Percentiles rank a stretch among this genome's conserved stretches.
Evolutionary conservation across 148 eudicot genomes (phyloP).

Genomic region (Cornus kousa): DNA sequence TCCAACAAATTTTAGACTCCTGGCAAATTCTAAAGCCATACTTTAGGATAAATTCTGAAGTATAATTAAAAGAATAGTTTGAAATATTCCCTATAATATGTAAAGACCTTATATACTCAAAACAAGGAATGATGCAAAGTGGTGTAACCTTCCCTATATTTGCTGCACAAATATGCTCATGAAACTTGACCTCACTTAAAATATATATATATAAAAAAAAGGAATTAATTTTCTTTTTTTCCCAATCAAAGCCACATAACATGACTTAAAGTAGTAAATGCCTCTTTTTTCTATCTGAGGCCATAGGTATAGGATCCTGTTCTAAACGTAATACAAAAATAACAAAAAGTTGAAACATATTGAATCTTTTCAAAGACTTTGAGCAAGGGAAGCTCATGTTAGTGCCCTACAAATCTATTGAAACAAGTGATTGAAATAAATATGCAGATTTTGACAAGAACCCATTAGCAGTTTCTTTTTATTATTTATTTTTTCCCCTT

Average conservation of each 20-base stretch:
- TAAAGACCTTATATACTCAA: background rate
- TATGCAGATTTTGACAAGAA: slow-evolving; percentile 28
- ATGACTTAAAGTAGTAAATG: slow-evolving; percentile 23
- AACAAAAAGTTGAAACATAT: slow-evolving; percentile 25
- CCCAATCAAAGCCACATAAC: slow-evolving; percentile 8
- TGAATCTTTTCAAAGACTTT: slow-evolving; percentile 50
- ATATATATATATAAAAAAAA: no score
- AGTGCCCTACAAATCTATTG: slow-evolving; percentile 19
- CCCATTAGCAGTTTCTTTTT: slow-evolving; percentile 10
- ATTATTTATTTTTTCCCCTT: background rate
- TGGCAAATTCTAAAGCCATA: background rate
- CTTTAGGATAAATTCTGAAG: background rate
- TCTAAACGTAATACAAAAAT: slow-evolving; percentile 10
- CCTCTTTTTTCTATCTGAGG: background rate
- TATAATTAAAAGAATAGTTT: background rate
- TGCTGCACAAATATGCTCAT: background rate
- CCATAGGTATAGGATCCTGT: slow-evolving; percentile 15
- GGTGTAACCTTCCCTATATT: background rate
- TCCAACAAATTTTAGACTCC: no score
- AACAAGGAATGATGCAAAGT: slow-evolving; percentile 19
- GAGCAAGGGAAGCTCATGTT: slow-evolving; percentile 16
- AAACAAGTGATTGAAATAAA: slow-evolving; percentile 1
- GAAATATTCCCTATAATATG: background rate
- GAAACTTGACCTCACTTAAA: slow-evolving; percentile 16
- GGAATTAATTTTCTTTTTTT: slow-evolving; percentile 1